Evolutionary conservation across 2,329 filamentous ascomycete species (phyloP), one percentile per base, ranked within the genome.

Genomic region (Chaetomium sp.): DNA sequence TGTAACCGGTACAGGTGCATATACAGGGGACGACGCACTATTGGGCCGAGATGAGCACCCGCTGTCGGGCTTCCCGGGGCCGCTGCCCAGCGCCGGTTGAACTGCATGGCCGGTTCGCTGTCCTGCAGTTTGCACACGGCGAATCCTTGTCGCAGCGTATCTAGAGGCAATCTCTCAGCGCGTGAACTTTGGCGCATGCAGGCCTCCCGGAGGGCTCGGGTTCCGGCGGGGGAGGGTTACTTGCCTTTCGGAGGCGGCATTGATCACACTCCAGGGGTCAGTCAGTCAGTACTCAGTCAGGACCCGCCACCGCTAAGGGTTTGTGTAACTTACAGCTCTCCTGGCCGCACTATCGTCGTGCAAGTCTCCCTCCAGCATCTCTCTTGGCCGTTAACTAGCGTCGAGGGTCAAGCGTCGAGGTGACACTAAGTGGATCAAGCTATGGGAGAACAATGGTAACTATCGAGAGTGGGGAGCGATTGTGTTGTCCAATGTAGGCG

Each of bases 31-130:
- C 54, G 35, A 56, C 82, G 69, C 75, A 86, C 84, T 87, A 87
- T 79, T 86, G 84, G 51, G 83, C 84, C 2, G 84, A 86, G 65
- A 87, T 86, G 67, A 87, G 76, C 47, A 87, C 84, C 60, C 84
- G 77, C 70, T 86, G 83, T 49, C 83, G 78, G 53, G 78, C 76
- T 70, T 86, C 83, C 71, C 82, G 84, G 29, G 83, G 81, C 65
- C 82, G 80, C 70, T 86, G 83, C 8, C 82, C 81, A 13, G 78
- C 75, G 3, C 84, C 83, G 0, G 82, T 85, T 4, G 83, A 86
- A 64, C 82, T 85, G 71, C 84, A 87, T 13, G 77, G 71, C 9
- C 84, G 78, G 67, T 81, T 81, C 31, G 83, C 82, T 27, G 79
- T 83, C 38, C 81, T 79, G 70, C 84, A 87, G 70, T 86, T 86